Conservation (phyloP, 768 basidiomycete genomes). For the Mycena latifolia region DNA sequence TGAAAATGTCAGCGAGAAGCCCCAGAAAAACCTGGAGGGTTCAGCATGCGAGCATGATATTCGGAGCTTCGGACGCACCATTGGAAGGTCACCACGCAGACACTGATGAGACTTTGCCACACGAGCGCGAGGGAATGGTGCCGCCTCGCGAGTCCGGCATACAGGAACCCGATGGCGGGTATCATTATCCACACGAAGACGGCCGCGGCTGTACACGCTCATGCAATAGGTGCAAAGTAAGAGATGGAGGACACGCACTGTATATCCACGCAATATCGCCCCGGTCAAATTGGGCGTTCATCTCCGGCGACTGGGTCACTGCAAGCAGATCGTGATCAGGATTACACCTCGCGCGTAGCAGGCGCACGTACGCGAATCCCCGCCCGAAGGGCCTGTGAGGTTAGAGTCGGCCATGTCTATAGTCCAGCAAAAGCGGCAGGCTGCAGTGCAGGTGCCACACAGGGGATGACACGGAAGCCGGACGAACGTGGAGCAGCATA, state of each 20-base stretch:
- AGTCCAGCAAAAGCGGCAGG: no score
- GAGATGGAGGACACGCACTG: neutral
- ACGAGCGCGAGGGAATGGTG: conserved; percentile 22
- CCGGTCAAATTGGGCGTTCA: conserved; percentile 25
- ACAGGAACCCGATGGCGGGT: conserved; percentile 72
- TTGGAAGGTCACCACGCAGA: conserved; percentile 43
- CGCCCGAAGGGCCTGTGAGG: conserved; percentile 19
- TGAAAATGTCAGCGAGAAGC: conserved; percentile 80
- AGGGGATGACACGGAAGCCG: no score
- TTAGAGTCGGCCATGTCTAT: conserved; percentile 13
- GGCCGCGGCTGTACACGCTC: conserved; percentile 57
- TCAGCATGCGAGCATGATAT: neutral
- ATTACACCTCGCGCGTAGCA: no score
- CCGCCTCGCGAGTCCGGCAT: conserved; percentile 64
- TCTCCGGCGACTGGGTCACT: conserved; percentile 23
- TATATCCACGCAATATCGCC: conserved; percentile 75
- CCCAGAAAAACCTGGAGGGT: conserved; percentile 69
- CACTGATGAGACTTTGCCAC: conserved; percentile 25
- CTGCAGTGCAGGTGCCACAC: no score
- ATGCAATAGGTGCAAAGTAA: neutral
- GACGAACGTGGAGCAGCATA: no score
- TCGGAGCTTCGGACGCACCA: conserved; percentile 58
- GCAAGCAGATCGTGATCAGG: neutral
- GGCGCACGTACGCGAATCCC: conserved; percentile 8
- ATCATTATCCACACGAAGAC: conserved; percentile 74